A percentile compares a stretch with the other conserved stretches of the same genome.
Evolutionary conservation across 2,329 filamentous ascomycete genomes (phyloP).

Genomic region (Penicillium sp.): DNA sequence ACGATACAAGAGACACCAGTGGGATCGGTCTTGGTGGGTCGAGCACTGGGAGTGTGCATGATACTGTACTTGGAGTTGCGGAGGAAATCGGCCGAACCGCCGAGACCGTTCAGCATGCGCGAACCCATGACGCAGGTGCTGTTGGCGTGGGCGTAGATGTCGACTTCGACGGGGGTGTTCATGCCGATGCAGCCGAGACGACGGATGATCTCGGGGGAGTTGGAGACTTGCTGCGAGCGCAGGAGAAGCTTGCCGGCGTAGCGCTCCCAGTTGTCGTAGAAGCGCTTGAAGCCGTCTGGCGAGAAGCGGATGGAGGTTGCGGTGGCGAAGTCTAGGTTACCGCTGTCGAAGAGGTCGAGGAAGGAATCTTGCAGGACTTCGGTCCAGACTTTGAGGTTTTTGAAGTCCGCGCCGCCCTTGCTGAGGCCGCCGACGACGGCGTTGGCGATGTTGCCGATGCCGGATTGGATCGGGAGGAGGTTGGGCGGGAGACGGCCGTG

Average conservation of each 20-base stretch:
- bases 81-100: slow-evolving; percentile 77
- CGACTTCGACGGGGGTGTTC: slow-evolving; percentile 92
- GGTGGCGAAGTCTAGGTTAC: slow-evolving; percentile 82
- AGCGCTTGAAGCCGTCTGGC: slow-evolving; percentile 83
- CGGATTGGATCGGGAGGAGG: slow-evolving; percentile 77
- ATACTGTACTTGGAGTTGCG: slow-evolving; percentile 77
- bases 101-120: slow-evolving; percentile 82
- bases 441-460: slow-evolving; percentile 91
- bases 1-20: slow-evolving; percentile 81
- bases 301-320: slow-evolving; percentile 89
- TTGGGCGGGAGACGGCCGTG: slow-evolving; percentile 72
- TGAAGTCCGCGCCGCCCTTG: slow-evolving; percentile 70
- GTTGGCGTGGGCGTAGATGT: slow-evolving; percentile 93
- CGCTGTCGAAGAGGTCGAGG: slow-evolving; percentile 86
- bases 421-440: slow-evolving; percentile 81
- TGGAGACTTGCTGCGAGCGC: slow-evolving; percentile 81
- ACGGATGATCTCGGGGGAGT: slow-evolving; percentile 86
- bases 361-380: slow-evolving; percentile 91
- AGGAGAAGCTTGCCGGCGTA: slow-evolving; percentile 81
- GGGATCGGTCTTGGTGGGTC: slow-evolving; percentile 77
- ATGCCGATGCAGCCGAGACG: slow-evolving; percentile 85
- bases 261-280: slow-evolving; percentile 78
- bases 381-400: slow-evolving; percentile 87
- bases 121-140: slow-evolving; percentile 83
- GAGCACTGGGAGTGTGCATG: slow-evolving; percentile 84